Base-by-base conservation (phyloP, 2,329 filamentous ascomycete species). In the Talaromyces sp. region DNA sequence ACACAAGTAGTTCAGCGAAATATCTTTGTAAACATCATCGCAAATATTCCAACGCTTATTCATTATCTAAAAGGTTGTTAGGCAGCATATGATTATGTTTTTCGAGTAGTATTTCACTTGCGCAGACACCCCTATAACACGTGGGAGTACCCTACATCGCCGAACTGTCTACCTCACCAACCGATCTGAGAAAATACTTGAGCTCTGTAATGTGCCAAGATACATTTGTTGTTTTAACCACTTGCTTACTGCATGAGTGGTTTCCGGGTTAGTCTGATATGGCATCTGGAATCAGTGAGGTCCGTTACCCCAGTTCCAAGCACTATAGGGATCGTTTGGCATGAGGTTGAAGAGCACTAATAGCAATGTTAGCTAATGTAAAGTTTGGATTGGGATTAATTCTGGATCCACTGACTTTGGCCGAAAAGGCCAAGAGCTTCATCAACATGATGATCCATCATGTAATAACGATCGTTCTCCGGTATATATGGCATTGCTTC, bases 391-490 rank as follows among this genome's bases (percentile, higher is more conserved):
- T 29, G 27, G 5, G n/a, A 53, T 17, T 51, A 5, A 22, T 45
- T 45, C 19, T 13, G 1, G 6, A 53, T 5, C 15, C 10, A 53
- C 49, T 53, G 17, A 53, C 49, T 31, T 31, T 53, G 49, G 25
- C 49, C 49, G 7, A 53, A 53, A 15, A 31, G 11, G 15, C 27
- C 25, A 31, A 53, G 49, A 19, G 49, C 49, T 31, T 53, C 49
- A 53, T 53, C 49, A 19, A 53, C 49, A 53, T 53, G 49, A 34
- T 53, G 49, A 53, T 53, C 27, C 49, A 53, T 53, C 49, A 31
- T n/a, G 27, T 53, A 53, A 53, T 53, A 53, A 53, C 49, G 49
- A 53, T 31, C 27, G 17, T 31, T 53, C 27, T 53, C 49, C n/a
- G 27, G 27, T 34, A 31, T 53, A 31, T 53, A 53, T n/a, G 49